Evolutionary conservation across 2,329 filamentous ascomycete species (phyloP).

Genomic region (Eurotiales sp.): DNA sequence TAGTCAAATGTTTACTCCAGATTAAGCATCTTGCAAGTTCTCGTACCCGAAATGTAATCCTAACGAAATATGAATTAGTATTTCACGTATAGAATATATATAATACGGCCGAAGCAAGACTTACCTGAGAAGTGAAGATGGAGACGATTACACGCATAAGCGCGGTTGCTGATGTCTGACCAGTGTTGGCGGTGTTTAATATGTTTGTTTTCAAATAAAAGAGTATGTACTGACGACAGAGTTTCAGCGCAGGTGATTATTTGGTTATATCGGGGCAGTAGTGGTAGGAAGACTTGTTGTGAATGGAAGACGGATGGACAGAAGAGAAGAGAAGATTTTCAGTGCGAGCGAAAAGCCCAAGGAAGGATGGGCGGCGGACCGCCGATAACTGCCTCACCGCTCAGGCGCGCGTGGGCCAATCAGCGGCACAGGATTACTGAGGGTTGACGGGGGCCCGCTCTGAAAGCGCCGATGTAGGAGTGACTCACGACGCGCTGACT

Average conservation of each 20-base stretch:
- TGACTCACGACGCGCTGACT: conserved; percentile 1
- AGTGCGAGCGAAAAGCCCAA: background rate
- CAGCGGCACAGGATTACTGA: conserved; percentile 6
- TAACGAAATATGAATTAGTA: conserved; percentile 23
- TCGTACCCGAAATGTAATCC: conserved; percentile 65
- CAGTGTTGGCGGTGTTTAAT: conserved; percentile 23
- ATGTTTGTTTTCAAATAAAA: background rate
- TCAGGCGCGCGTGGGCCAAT: conserved; percentile 10
- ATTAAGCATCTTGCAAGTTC: background rate
- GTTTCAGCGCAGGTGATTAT: too few species aligned
- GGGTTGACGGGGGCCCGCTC: background rate
- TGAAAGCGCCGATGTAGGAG: conserved; percentile 8
- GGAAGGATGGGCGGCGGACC: background rate
- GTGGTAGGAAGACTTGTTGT: background rate
- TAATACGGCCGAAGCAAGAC: conserved; percentile 22
- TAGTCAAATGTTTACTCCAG: too few species aligned
- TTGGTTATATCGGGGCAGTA: too few species aligned
- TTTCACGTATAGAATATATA: too few species aligned
- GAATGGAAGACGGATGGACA: conserved; percentile 3
- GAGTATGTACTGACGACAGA: background rate
- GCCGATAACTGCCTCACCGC: conserved; percentile 13
- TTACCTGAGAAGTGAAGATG: conserved; percentile 82
- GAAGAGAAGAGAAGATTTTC: conserved; percentile 10
- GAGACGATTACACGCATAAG: conserved; percentile 84
- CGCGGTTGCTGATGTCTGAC: conserved; percentile 48